Evolutionary conservation across 1,284 basidiomycete species (phyloP).

Genomic region (Puccinia coronata): DNA sequence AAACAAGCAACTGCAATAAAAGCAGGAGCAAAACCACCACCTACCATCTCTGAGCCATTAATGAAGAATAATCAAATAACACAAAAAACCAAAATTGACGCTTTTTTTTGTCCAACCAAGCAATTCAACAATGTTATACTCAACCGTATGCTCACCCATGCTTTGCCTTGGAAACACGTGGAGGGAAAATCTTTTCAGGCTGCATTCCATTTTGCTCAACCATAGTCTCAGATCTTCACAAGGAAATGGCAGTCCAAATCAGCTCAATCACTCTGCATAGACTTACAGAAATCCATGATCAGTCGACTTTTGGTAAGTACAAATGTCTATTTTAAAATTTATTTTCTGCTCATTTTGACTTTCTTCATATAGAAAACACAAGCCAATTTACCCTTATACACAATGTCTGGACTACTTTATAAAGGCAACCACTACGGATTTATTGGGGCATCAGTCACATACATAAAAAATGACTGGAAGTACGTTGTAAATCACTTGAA

Average conservation of each 20-base stretch:
- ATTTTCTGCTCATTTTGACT: not conserved
- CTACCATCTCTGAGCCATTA: not conserved
- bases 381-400: slow-evolving; percentile 9
- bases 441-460: slow-evolving; percentile 1
- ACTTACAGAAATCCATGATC: not conserved
- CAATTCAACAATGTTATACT: not conserved
- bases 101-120: not conserved
- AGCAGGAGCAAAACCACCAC: not conserved
- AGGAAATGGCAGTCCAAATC: not conserved
- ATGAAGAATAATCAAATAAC: not conserved
- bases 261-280: not conserved
- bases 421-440: not conserved
- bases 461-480: not conserved
- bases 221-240: not conserved
- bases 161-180: not conserved
- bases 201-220: not conserved
- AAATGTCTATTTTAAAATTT: not conserved
- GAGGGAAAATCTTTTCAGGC: not conserved
- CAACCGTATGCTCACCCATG: not conserved
- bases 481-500: not conserved
- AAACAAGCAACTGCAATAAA: not conserved
- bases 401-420: slow-evolving; percentile 18
- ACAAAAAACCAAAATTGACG: not conserved
- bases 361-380: not conserved
- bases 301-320: not conserved